Conservation (phyloP, 257 asterid genomes). For the Leptodermis oblonga region DNA sequence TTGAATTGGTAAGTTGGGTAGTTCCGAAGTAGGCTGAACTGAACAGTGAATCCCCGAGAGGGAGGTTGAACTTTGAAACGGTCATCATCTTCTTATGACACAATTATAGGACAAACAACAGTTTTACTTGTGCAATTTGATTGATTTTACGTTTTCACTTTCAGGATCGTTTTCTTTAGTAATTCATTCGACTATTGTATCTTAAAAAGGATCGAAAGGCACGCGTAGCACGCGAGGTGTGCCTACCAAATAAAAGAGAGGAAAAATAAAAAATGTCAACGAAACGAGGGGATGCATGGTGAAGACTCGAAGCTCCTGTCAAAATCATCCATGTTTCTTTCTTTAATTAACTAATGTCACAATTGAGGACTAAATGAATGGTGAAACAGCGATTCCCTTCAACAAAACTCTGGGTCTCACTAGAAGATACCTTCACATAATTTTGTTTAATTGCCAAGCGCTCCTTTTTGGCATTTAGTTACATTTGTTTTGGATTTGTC, state of each 20-base stretch:
- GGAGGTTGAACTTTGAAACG: too few species aligned
- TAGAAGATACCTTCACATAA: too few species aligned
- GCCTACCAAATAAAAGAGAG: background rate
- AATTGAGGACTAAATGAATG: background rate
- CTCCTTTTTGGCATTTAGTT: background rate
- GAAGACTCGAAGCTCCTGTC: too few species aligned
- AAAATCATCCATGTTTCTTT: too few species aligned
- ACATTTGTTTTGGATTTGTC: too few species aligned
- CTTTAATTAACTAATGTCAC: background rate
- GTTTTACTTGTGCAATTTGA: background rate
- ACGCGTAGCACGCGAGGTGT: slow-evolving; percentile 7
- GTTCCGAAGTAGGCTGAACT: slow-evolving; percentile 16
- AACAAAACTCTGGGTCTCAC: too few species aligned
- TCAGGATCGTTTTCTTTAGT: too few species aligned
- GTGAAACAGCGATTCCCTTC: background rate
- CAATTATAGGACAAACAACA: background rate
- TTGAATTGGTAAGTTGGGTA: background rate
- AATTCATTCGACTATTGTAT: too few species aligned
- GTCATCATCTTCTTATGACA: slow-evolving; percentile 18
- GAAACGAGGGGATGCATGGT: background rate
- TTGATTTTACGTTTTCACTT: background rate
- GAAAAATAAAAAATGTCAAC: background rate
- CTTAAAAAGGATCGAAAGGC: too few species aligned
- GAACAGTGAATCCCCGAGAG: slow-evolving; percentile 34
- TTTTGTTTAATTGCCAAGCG: background rate